These are phyloP conservation scores for Glycyrrhiza uralensis DNA, from an alignment of 306 rosid genomes.

Conservation along the genomic window DNA sequence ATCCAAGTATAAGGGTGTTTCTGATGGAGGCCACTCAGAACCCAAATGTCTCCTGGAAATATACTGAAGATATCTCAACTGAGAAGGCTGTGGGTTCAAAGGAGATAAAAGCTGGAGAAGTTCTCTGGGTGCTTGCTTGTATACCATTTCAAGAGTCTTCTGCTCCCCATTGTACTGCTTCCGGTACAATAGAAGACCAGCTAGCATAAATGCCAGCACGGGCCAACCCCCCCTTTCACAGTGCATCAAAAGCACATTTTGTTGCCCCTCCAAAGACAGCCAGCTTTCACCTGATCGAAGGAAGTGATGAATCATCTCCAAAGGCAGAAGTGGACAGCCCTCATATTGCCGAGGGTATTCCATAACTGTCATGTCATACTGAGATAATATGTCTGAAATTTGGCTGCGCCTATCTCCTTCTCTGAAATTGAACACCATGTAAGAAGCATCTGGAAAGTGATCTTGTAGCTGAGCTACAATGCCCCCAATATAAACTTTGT, in stretches of 20 bases:
- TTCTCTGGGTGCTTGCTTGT: conserved; percentile 94
- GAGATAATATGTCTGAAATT: conserved; percentile 74
- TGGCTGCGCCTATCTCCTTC: conserved; percentile 87
- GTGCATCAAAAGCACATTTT: conserved; percentile 92
- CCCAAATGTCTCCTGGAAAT: conserved; percentile 89
- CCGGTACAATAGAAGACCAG: conserved; percentile 81
- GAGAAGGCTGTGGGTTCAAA: conserved; percentile 90
- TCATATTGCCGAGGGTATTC: conserved; percentile 94
- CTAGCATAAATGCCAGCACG: conserved; percentile 93
- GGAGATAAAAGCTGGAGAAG: conserved; percentile 83
- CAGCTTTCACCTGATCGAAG: conserved; percentile 97
- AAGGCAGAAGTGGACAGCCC: conserved; percentile 82
- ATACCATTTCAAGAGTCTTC: conserved; percentile 96
- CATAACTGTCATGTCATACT: conserved; percentile 97
- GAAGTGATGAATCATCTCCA: conserved; percentile 94
- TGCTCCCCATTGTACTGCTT: conserved; percentile 85
- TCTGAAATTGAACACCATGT: conserved; percentile 96
- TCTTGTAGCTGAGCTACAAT: conserved; percentile 86
- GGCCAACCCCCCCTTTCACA: conserved; percentile 99
- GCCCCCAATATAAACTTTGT: conserved; percentile 76
- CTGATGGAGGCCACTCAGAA: conserved; percentile 92
- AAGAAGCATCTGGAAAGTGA: conserved; percentile 89
- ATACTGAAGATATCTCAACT: conserved; percentile 93
- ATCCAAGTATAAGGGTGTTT: conserved; percentile 73
- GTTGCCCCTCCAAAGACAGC: conserved; percentile 95